Evolutionary conservation across 1,139 yeast species (phyloP).

Genomic region (Pichia sp.): DNA sequence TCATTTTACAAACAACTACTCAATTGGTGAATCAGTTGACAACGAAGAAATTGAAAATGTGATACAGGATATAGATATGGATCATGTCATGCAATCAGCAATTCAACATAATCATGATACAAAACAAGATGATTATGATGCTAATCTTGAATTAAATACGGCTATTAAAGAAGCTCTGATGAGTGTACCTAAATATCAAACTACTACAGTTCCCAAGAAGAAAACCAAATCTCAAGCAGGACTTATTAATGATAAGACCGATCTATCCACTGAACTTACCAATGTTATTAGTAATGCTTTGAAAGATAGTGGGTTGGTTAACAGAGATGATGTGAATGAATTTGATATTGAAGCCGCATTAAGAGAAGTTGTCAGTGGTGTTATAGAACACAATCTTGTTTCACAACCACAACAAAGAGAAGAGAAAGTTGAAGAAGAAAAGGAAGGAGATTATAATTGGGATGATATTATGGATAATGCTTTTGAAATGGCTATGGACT

Average conservation of each 20-base stretch:
- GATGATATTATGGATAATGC: conserved; percentile 70
- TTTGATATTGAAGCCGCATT: conserved; percentile 29
- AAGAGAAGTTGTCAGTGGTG: conserved; percentile 34
- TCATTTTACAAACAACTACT: conserved; percentile 5
- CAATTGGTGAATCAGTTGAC: no score
- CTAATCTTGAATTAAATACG: conserved; percentile 17
- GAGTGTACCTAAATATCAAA: conserved; percentile 6
- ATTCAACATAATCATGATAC: conserved; percentile 5
- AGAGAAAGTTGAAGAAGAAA: conserved; percentile 5
- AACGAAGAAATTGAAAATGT: conserved; percentile 7
- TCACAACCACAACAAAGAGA: conserved; percentile 6
- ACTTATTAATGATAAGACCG: background rate
- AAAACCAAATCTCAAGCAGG: background rate
- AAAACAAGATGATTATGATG: conserved; percentile 2
- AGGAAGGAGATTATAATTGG: conserved; percentile 36
- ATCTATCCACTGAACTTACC: conserved; percentile 12
- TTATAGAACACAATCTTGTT: conserved; percentile 28
- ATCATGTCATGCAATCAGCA: conserved; percentile 17
- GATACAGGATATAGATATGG: conserved; percentile 16
- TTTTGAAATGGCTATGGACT: conserved; percentile 62
- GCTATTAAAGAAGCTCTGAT: conserved; percentile 22
- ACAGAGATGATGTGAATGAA: conserved; percentile 5
- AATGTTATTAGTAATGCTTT: conserved; percentile 20
- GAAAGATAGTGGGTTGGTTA: conserved; percentile 7
- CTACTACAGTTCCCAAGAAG: background rate